Evolutionary conservation across 768 basidiomycete species (phyloP), one percentile per base, ranked within the genome.

Genomic region (Boletellus ananas): DNA sequence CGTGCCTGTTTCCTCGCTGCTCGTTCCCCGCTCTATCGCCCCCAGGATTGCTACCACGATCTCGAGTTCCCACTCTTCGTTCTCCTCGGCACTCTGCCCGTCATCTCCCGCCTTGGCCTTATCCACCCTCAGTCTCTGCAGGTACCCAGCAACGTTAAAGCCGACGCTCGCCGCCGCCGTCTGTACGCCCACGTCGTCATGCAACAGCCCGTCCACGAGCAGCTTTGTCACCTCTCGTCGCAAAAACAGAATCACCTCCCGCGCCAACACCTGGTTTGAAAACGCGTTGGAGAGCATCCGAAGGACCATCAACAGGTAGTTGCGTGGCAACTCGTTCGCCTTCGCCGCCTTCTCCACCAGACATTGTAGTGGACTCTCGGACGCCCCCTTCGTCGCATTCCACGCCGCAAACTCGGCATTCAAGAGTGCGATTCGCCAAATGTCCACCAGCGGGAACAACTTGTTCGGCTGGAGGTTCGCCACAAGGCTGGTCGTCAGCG

Each of bases 1-100:
- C 90, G 69, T 49, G 88, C 92, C 84, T 58, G 90, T 83, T 62
- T 94, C 94, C 65, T 90, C 88, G 56, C 75, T 88, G 47, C 72
- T 69, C 54, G 71, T 77, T 70, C 95, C 92, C 55, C 78, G 77
- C 44, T 75, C 76, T 17, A 95, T 60, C 16, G 87, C 89, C 65
- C 92, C 90, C 0, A 94, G 64, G n/a, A 96, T 61, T 1, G 89
- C 94, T 59, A 85, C 89, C 2, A 84, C 73, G 29, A 95, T 68
- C 71, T 96, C 94, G 0, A 88, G 74, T 60, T 91, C 84, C 90
- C 90, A 94, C 47, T 94, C 93, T 17, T 78, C 89, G 47, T 83
- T 80, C 45, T 79, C 83, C 35, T 71, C 72, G 14, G 70, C 72
- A 23, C 73, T 74, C 3, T 66, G 68, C n/a, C 52, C 61, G 25